Conservation (phyloP, 140 eudicot genomes). For the Flaveria floridana region DNA sequence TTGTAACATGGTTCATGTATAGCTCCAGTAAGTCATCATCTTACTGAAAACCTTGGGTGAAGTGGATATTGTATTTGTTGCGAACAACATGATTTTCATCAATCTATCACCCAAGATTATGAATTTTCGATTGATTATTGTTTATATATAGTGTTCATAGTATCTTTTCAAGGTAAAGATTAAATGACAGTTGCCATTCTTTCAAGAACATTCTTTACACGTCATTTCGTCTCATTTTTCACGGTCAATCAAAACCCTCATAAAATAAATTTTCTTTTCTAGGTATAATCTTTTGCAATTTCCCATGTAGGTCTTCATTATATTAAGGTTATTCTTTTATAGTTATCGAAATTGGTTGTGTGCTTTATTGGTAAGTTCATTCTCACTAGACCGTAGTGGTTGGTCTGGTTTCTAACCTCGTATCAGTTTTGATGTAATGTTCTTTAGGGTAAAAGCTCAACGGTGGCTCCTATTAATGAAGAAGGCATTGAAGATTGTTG, state of each 20-base stretch:
- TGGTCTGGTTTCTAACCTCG: too few species aligned
- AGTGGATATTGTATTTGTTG: constrained; percentile 15
- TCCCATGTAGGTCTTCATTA: neutral
- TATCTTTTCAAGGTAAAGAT: constrained; percentile 25
- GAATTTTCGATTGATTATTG: neutral
- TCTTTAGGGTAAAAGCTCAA: too few species aligned
- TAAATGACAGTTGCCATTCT: constrained; percentile 56
- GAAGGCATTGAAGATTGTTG: too few species aligned
- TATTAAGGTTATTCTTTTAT: constrained; percentile 1
- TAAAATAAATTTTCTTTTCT: constrained; percentile 31
- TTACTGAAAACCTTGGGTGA: constrained; percentile 11
- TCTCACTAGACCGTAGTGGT: too few species aligned
- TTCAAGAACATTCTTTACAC: constrained; percentile 52
- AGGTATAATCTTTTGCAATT: constrained; percentile 4
- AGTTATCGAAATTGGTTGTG: neutral
- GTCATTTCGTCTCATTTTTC: constrained; percentile 20
- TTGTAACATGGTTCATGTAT: too few species aligned
- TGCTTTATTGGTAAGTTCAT: too few species aligned
- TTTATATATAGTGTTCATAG: constrained; percentile 20
- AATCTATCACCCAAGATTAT: neutral
- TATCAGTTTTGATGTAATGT: too few species aligned
- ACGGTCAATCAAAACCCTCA: constrained; percentile 29
- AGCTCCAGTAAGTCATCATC: too few species aligned
- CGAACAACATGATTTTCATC: constrained; percentile 9
- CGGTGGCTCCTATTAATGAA: too few species aligned